Evolutionary conservation across 192 early-diverging fungal species (phyloP).

Genomic region (Gigaspora rosea): DNA sequence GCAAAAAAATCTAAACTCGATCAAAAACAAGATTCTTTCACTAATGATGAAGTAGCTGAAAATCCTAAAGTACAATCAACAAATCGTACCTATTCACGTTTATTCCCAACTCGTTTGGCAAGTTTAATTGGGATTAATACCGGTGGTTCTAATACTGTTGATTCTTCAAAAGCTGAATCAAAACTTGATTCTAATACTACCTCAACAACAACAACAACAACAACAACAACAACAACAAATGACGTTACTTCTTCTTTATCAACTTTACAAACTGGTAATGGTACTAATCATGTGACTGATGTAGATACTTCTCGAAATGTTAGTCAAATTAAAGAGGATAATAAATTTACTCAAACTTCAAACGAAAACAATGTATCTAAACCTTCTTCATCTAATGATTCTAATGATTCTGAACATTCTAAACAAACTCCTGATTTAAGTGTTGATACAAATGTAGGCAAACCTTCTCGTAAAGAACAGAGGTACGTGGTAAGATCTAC

Average conservation of each 20-base stretch:
- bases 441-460: constrained; percentile 7
- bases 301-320: not conserved
- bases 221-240: not conserved
- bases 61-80: not conserved
- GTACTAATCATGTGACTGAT: not conserved
- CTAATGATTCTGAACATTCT: not conserved
- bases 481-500: constrained; percentile 22
- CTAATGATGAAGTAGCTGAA: not conserved
- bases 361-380: not conserved
- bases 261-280: not conserved
- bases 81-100: not conserved
- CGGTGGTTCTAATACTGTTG: not conserved
- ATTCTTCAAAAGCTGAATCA: not conserved
- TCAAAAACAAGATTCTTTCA: not conserved
- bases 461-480: constrained; percentile 4
- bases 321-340: not conserved
- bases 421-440: not conserved
- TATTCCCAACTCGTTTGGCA: constrained; percentile 9
- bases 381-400: not conserved
- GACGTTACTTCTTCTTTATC: no score
- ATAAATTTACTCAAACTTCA: not conserved
- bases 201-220: not conserved
- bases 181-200: not conserved
- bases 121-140: not conserved
- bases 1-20: not conserved